Base-by-base conservation (phyloP, 176 grass and related monocot species). In the Eleusine indica region DNA sequence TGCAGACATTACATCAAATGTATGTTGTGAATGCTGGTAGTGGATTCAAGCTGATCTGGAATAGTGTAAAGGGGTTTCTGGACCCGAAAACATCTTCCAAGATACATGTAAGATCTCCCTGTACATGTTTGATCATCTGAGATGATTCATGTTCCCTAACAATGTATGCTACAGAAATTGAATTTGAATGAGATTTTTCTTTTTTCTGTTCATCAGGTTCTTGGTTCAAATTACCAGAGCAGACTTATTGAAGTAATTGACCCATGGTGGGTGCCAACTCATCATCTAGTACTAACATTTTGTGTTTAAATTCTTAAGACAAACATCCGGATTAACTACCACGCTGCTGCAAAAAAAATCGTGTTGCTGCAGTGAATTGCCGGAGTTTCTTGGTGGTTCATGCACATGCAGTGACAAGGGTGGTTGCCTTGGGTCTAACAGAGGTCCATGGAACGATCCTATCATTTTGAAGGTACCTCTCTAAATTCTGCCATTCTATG, bases 1-100 rank as follows among this genome's bases (percentile, higher is more conserved):
- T 87, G 56, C 89, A 97, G 94, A 97, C 89, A 19, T 77, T 97
- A 28, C 89, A 97, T 88, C 91, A 97, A 81, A 97, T 97, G 94
- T 97, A 91, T 87, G 90, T 97, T 64, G 87, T 97, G 44, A 97
- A 97, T 80, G 91, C 94, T 9, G 94, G 91, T 18, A 78, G 79
- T 73, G 91, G 91, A 68, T 97, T 97, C 88, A 94, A 94, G 80
- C 54, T 97, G 76, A 78, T 97, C 17, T 97, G 94, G 94, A 94
- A 89, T 83, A 97, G 87, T 68, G 72, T 97, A 39, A 97, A 94
- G 80, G 91, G 91, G 44, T 97, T 97, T 87, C 91, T 97, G 17
- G 94, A 97, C 49, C 89, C 91, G 67, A 94, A 97, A 90, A 97
- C 94, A 72, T 87, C 87, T 61, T 91, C 94, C 4, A 97, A 97